phyloP scores from a whole-genome alignment of 345 rosid species.

The Ceriops tagal region DNA sequence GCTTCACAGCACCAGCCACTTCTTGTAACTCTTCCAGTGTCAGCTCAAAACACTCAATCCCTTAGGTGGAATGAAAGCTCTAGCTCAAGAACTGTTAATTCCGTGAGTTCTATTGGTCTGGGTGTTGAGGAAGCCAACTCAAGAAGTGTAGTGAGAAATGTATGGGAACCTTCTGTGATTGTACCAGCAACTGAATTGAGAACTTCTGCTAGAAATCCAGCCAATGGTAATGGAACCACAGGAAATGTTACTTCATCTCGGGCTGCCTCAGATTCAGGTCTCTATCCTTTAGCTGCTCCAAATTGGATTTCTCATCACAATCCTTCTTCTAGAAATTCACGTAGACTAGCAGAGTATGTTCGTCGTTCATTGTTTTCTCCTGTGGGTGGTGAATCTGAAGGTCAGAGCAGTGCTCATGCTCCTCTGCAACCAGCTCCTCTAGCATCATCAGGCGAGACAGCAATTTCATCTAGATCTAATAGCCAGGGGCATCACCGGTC shows the following conservation, averaged over 20 bases:
- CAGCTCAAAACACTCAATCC: constrained; percentile 48
- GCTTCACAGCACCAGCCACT: constrained; percentile 34
- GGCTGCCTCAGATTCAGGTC: constrained; percentile 36
- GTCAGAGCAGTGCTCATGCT: constrained; percentile 40
- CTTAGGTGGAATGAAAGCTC: constrained; percentile 53
- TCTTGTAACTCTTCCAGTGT: constrained; percentile 41
- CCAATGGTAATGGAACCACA: constrained; percentile 34
- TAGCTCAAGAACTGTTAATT: constrained; percentile 38
- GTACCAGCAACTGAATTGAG: constrained; percentile 47
- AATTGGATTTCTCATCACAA: constrained; percentile 46
- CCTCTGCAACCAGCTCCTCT: constrained; percentile 35
- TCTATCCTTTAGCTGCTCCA: constrained; percentile 47
- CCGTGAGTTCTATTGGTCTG: constrained; percentile 38
- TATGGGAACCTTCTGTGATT: constrained; percentile 50
- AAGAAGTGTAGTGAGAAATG: constrained; percentile 39
- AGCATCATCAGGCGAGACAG: constrained; percentile 39
- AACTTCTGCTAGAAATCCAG: constrained; percentile 37
- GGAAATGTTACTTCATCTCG: constrained; percentile 50
- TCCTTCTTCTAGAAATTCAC: constrained; percentile 44
- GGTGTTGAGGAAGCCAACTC: constrained; percentile 46
- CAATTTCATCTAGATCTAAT: constrained; percentile 47
- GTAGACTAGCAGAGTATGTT: constrained; percentile 65
- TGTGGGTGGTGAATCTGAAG: constrained; percentile 42
- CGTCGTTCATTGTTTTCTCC: constrained; percentile 68
- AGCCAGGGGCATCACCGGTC: constrained; percentile 43